Evolutionary conservation across 495 filamentous ascomycete genomes (phyloP).

Genomic region (Oleoguttula mirabilis): DNA sequence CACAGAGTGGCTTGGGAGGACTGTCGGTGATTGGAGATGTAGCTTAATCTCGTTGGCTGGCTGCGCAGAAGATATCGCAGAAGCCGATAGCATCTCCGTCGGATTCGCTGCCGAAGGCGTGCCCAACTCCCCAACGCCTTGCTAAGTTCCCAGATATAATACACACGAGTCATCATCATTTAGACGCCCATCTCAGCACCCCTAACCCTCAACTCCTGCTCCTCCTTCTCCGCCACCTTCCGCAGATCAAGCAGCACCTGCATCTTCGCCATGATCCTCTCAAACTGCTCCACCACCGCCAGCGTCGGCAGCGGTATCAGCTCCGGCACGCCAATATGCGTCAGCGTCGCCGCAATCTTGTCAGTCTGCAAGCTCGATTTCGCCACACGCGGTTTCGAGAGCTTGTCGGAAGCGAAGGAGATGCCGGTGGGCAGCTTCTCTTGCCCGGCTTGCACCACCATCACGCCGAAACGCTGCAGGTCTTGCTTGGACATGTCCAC

Average conservation of each 20-base stretch:
- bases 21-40: too few species aligned
- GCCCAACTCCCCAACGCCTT: too few species aligned
- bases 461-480: conserved; percentile 60
- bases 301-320: conserved; percentile 77
- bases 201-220: conserved; percentile 52
- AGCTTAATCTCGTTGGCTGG: too few species aligned
- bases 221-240: conserved; percentile 75
- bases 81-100: too few species aligned
- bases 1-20: too few species aligned
- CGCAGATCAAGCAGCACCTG: conserved; percentile 64
- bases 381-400: conserved; percentile 67
- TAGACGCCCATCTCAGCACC: background rate
- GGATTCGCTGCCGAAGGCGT: too few species aligned
- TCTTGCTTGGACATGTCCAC: conserved; percentile 61
- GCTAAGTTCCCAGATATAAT: too few species aligned
- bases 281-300: conserved; percentile 66
- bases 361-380: conserved; percentile 72
- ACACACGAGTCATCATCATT: too few species aligned
- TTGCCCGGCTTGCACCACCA: conserved; percentile 63
- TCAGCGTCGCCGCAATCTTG: conserved; percentile 64
- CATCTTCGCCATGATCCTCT: conserved; percentile 63
- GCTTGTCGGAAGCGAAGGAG: conserved; percentile 72
- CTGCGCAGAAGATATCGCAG: too few species aligned
- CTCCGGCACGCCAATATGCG: conserved; percentile 66
- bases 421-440: conserved; percentile 66